Percentiles rank a stretch among this genome's conserved stretches.
phyloP scores from a whole-genome alignment of 2,329 filamentous ascomycete genomes.

The Aspergillus proliferans region DNA sequence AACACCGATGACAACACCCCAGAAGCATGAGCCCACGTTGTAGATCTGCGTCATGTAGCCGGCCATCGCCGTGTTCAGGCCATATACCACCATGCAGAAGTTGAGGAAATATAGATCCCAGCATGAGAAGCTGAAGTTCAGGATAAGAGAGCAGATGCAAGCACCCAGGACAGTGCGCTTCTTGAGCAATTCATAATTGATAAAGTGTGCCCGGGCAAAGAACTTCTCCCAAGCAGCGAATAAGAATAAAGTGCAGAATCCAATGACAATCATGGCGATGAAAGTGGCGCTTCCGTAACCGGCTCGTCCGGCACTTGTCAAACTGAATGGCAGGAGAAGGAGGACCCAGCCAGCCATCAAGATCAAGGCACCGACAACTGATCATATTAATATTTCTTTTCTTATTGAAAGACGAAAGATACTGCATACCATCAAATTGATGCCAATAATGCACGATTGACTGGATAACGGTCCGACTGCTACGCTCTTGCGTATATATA shows the following conservation, averaged over 20 bases:
- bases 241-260: constrained; percentile 46
- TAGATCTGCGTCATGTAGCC: constrained; percentile 48
- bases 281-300: constrained; percentile 43
- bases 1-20: constrained; percentile 43
- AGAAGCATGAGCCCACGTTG: constrained; percentile 51
- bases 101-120: constrained; percentile 52
- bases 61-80: constrained; percentile 36
- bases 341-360: constrained; percentile 56
- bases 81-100: constrained; percentile 50
- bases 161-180: constrained; percentile 49
- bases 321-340: constrained; percentile 60
- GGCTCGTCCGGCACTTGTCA: constrained; percentile 39
- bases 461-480: constrained; percentile 43
- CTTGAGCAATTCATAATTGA: constrained; percentile 47
- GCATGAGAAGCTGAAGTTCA: constrained; percentile 47
- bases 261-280: constrained; percentile 49
- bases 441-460: constrained; percentile 50
- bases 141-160: constrained; percentile 42
- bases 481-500: constrained; percentile 39
- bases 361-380: constrained; percentile 53
- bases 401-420: not conserved
- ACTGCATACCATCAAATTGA: constrained; percentile 54
- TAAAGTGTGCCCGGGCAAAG: constrained; percentile 48
- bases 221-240: constrained; percentile 54
- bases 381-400: not conserved